Evolutionary conservation across 2,329 filamentous ascomycete genomes (phyloP).

Genomic region (Neurospora sp.): DNA sequence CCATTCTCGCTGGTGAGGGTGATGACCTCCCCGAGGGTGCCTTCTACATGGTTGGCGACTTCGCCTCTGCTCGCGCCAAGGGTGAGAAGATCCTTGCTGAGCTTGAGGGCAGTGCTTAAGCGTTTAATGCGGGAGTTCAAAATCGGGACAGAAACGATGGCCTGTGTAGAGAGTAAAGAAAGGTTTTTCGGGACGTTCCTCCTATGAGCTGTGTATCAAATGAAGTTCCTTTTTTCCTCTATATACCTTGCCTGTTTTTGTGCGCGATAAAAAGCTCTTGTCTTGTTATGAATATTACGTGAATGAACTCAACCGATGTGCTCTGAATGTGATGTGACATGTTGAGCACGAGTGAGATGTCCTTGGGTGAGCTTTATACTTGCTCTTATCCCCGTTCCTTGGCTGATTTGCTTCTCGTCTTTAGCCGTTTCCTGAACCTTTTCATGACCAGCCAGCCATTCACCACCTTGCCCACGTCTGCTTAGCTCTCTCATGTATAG

Average conservation of each 20-base stretch:
- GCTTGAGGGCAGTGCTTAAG: slow-evolving; percentile 51
- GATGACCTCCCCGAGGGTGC: slow-evolving; percentile 89
- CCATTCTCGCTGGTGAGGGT: slow-evolving; percentile 88
- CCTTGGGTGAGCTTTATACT: background rate
- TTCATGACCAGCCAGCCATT: background rate
- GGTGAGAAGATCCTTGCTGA: slow-evolving; percentile 99
- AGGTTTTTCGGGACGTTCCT: slow-evolving; percentile 37
- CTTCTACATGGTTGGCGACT: slow-evolving; percentile 98
- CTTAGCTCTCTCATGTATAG: background rate
- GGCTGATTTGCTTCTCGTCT: background rate
- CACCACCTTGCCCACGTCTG: background rate
- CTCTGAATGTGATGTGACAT: background rate
- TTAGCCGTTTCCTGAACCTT: background rate
- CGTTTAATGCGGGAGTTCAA: slow-evolving; percentile 22
- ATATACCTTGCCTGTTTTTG: slow-evolving; percentile 18
- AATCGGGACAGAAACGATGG: slow-evolving; percentile 25
- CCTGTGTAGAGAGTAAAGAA: slow-evolving; percentile 51
- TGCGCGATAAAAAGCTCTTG: slow-evolving; percentile 3
- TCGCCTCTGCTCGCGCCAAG: slow-evolving; percentile 87
- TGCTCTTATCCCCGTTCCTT: background rate
- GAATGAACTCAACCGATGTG: background rate
- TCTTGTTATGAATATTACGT: background rate
- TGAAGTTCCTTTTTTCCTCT: slow-evolving; percentile 37
- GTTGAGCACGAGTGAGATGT: background rate
- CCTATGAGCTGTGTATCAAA: slow-evolving; percentile 54